Base-by-base conservation (phyloP, 805 yeast genomes). In the Metschnikowia koreensis region DNA sequence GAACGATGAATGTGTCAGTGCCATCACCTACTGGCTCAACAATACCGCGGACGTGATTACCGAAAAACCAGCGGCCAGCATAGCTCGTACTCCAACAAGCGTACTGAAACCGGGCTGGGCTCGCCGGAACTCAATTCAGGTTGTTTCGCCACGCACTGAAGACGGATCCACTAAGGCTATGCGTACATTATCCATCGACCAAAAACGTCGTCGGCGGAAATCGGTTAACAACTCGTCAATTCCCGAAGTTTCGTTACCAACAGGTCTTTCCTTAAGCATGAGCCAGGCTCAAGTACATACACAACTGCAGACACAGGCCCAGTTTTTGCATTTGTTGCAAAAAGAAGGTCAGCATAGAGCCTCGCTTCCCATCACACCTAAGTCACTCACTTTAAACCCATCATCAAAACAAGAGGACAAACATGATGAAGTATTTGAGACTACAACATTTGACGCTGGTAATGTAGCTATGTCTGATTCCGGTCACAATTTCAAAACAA, bases 1-100 rank as follows among this genome's bases (percentile, higher is more conserved):
- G 70, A 71, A 72, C 52, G 73, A 71, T 51, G 76, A 73, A 54
- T 72, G 76, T 53, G 66, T 68, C 48, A 66, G 67, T 51, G 76
- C 76, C 28, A 72, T 72, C 29, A 62, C 67, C 15, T 63, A 64
- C 51, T 72, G 77, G 77, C 59, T 58, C 34, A 58, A 58, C 44
- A 56, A 53, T 40, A 56, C 60, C 8, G 54, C 54, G 5, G 48
- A 48, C 22, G 59, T 57, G 13, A 48, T 55, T 8, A 58, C 53
- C 46, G 64, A 58, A 50, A 57, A 58, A 39, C 53, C 49, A 12
- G 53, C 45, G 22, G 57, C 52, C 22, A 46, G 28, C 40, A 56
- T 58, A 11, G 46, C 60, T 42, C 63, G 56, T 13, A 66, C 67
- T 43, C 70, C 70, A 7, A 66, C 71, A 1, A 73, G 74, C 7